Percentiles rank a stretch among this genome's conserved stretches.
These are phyloP conservation scores for Zygotorulaspora chibaensis DNA, from an alignment of 805 yeast species.

Conservation along the genomic window DNA sequence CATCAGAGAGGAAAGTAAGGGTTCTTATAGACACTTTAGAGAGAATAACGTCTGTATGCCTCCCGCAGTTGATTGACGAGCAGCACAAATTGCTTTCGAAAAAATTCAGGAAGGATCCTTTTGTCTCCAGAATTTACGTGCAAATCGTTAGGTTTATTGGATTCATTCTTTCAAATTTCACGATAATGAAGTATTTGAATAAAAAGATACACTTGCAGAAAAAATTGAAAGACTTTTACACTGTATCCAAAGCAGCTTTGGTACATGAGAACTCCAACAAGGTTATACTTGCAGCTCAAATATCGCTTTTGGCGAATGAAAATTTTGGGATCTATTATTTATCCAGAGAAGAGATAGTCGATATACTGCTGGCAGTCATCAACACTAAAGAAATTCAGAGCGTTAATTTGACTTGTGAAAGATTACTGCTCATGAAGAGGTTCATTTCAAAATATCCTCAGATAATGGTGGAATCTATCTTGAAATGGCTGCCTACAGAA, in stretches of 20 bases:
- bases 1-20: slow-evolving; percentile 17
- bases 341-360: slow-evolving; percentile 11
- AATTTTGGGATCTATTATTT: slow-evolving; percentile 21
- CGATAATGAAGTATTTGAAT: slow-evolving; percentile 17
- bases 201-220: slow-evolving; percentile 10
- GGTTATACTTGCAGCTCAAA: slow-evolving; percentile 26
- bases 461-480: slow-evolving; percentile 20
- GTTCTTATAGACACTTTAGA: slow-evolving; percentile 20
- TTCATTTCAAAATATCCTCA: slow-evolving; percentile 23
- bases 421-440: slow-evolving; percentile 21
- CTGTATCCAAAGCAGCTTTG: slow-evolving; percentile 18
- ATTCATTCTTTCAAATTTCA: slow-evolving; percentile 24
- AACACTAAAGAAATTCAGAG: slow-evolving; percentile 27
- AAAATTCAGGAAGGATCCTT: slow-evolving; percentile 26
- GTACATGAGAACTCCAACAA: slow-evolving; percentile 25
- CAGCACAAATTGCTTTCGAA: slow-evolving; percentile 17
- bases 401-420: slow-evolving; percentile 25
- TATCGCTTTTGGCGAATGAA: slow-evolving; percentile 27
- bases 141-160: slow-evolving; percentile 30
- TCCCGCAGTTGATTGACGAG: slow-evolving; percentile 16
- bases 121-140: slow-evolving; percentile 27
- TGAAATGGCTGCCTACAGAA: slow-evolving; percentile 29
- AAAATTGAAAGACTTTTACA: slow-evolving; percentile 18
- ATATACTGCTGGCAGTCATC: slow-evolving; percentile 14
- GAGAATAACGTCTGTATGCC: slow-evolving; percentile 11